Base-by-base conservation (phyloP, 495 filamentous ascomycete genomes). In the Lindgomyces ingoldianus region DNA sequence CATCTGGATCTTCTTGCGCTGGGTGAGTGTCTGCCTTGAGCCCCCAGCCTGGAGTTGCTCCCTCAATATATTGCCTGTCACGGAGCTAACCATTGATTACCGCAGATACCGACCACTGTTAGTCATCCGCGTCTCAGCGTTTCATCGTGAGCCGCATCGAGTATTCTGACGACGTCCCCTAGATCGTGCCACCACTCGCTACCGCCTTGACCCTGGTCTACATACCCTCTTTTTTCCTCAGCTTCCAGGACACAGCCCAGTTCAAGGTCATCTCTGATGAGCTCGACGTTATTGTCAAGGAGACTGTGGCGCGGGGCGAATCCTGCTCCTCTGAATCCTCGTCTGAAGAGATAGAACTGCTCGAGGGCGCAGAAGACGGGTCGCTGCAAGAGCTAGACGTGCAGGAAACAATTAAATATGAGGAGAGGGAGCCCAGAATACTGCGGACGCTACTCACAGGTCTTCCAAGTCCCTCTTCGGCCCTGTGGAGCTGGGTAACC, bases 1-100 rank as follows among this genome's bases (percentile, higher is more conserved):
- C 12, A 78, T 83, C 57, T 94, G 88, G 71, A 67, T 92, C 59
- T 96, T 97, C 73, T 77, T 97, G 24, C 81, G 94, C 85, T 96
- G 91, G 91, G 91, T 96, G 80, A 66, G 79, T 27, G 19, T 42
- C 26, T 33, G 21, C 19, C 44, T 14, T 51, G 41, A 19, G 18
- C 30, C 57, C 19, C 45, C 16, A 10, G 21, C n/a, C 44, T 27
- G 26, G 10, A 21, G 47, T 27, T 44, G 47, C 57, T 29, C 44
- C 47, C 36, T 50, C 60, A 61, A 52, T 61, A 46, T 49, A 46
- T 55, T 56, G 60, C 26, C 47, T 36, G 18, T 22, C 46, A 12
- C 2, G 3, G 25, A 33, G 26, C 57, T 66, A 46, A 70, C 41
- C n/a, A 57, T 26, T 51, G 26, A 57, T 70, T 36, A 45, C 51